These are phyloP conservation scores for Colletotrichum simmondsii DNA, from an alignment of 2,329 filamentous ascomycete species.

Conservation along the genomic window DNA sequence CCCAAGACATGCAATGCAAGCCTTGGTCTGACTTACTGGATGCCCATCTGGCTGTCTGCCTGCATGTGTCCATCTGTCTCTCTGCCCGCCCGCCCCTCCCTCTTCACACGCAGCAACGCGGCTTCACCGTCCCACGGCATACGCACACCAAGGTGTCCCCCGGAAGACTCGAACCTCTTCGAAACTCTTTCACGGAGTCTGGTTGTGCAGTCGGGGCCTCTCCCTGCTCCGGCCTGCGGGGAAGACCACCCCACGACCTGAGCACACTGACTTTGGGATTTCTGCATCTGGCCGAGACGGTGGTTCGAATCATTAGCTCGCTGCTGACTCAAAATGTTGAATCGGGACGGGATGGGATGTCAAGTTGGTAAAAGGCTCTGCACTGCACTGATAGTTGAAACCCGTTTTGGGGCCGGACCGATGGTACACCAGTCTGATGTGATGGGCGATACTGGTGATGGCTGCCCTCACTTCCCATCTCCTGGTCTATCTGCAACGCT, in stretches of 20 bases:
- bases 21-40: not conserved
- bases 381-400: not conserved
- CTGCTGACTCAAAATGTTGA: not conserved
- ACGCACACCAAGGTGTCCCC: conserved; percentile 10
- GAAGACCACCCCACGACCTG: conserved; percentile 16
- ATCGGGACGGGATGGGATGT: not conserved
- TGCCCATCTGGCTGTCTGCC: too few species aligned
- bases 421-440: not conserved
- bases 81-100: not conserved
- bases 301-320: not conserved
- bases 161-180: conserved; percentile 25
- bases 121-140: not conserved
- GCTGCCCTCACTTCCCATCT: not conserved
- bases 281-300: not conserved
- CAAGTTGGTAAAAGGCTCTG: not conserved
- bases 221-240: conserved; percentile 11
- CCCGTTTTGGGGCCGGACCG: not conserved
- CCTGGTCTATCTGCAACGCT: not conserved
- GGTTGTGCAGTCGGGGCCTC: not conserved
- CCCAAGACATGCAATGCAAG: not conserved
- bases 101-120: not conserved
- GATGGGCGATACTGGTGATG: not conserved
- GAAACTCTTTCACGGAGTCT: conserved; percentile 20
- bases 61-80: too few species aligned
- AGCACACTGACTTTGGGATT: not conserved